phyloP scores from a whole-genome alignment of 1,284 basidiomycete genomes.

The Calocybe gambosa region DNA sequence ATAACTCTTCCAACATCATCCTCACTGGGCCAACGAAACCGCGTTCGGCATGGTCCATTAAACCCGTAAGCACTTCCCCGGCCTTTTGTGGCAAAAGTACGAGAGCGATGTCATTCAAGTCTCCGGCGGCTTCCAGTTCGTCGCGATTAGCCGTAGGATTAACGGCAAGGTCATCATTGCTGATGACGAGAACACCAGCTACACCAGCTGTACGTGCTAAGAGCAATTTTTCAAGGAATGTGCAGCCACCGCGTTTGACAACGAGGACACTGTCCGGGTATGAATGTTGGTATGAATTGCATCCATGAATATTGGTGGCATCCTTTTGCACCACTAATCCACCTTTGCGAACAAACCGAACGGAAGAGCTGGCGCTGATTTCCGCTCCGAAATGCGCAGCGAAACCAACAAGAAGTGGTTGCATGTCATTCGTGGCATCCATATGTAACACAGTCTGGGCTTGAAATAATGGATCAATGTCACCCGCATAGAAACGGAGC shows the following conservation, averaged over 20 bases:
- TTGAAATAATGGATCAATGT: constrained; percentile 38
- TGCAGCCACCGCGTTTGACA: constrained; percentile 67
- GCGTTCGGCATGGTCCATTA: constrained; percentile 47
- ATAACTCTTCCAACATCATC: constrained; percentile 38
- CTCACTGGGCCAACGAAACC: constrained; percentile 44
- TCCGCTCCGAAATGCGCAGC: constrained; percentile 72
- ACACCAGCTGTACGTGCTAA: constrained; percentile 62
- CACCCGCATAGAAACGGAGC: constrained; percentile 53
- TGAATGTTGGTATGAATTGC: constrained; percentile 42
- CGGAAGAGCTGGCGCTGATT: constrained; percentile 29
- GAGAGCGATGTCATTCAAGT: constrained; percentile 52
- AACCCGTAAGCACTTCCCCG: constrained; percentile 45
- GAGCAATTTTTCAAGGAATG: constrained; percentile 76
- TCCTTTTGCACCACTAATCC: constrained; percentile 51
- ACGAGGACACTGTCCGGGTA: constrained; percentile 50
- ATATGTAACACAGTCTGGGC: constrained; percentile 25
- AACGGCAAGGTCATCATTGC: constrained; percentile 50
- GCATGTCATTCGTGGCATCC: constrained; percentile 29
- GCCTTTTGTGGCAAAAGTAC: constrained; percentile 50
- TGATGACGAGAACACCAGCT: constrained; percentile 68
- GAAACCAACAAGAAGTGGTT: constrained; percentile 50
- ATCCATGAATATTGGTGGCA: constrained; percentile 50
- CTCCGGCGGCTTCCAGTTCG: constrained; percentile 53
- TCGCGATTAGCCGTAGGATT: constrained; percentile 61
- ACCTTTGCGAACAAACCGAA: constrained; percentile 41